Conservation (phyloP, 441 rosid genomes). For the Populus trichocarpa region DNA sequence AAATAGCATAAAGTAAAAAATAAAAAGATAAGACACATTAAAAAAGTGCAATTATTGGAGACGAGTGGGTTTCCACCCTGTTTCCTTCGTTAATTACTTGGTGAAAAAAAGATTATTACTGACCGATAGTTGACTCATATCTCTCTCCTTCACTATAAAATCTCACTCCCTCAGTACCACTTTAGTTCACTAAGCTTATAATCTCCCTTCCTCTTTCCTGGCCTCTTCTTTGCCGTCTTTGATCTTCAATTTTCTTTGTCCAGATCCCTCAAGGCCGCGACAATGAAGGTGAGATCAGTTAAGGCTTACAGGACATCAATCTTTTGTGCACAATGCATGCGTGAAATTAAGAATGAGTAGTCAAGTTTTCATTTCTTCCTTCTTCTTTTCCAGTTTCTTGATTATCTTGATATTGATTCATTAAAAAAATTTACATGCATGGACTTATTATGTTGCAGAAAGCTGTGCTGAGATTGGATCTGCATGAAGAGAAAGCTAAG, state of each 20-base stretch:
- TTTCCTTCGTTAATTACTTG: neutral
- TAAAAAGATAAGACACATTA: too few relatives aligned
- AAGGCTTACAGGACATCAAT: neutral
- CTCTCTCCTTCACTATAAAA: neutral
- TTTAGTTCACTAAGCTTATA: too few relatives aligned
- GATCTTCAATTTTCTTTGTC: neutral
- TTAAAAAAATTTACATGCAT: neutral
- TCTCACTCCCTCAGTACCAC: neutral
- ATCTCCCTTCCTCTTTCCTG: neutral
- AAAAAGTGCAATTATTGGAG: neutral
- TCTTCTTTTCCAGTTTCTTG: neutral
- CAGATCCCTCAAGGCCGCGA: neutral
- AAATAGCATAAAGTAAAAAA: too few relatives aligned
- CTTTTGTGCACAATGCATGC: neutral
- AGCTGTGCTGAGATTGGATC: slow-evolving; percentile 38
- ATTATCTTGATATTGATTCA: too few relatives aligned
- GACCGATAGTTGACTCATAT: neutral
- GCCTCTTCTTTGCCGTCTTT: neutral
- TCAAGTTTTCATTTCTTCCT: neutral
- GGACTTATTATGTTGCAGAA: slow-evolving; percentile 13
- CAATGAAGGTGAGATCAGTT: neutral
- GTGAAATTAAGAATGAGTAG: neutral
- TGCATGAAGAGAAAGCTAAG: slow-evolving; percentile 33
- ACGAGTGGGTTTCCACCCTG: neutral
- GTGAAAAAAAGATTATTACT: neutral